Conservation (phyloP, 306 rosid species). For the Casuarina equisetifolia region DNA sequence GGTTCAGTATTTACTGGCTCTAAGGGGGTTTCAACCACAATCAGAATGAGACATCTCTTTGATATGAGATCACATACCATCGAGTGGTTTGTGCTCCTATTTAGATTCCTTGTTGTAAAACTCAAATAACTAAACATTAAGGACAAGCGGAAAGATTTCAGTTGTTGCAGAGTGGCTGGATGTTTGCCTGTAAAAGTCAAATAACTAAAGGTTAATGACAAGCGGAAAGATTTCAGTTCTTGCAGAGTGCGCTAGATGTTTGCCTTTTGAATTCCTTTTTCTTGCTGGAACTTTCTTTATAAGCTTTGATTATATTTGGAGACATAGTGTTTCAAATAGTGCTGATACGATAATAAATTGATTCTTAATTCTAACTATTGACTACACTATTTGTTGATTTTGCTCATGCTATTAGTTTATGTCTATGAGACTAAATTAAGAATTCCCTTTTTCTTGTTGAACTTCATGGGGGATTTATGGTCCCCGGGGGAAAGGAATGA, state of each 20-base stretch:
- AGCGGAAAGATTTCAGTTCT: not conserved
- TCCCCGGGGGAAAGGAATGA: not conserved
- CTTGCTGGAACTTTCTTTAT: not conserved
- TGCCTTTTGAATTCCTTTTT: not conserved
- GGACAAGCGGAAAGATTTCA: not conserved
- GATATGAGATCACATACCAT: not conserved
- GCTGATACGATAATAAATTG: not conserved
- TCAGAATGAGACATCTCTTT: not conserved
- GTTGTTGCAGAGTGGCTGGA: not conserved
- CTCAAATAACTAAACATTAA: not conserved
- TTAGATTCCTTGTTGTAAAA: not conserved
- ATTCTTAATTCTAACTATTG: not conserved
- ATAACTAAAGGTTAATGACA: not conserved
- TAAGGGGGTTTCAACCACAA: not conserved
- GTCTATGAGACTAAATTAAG: not conserved
- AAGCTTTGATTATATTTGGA: not conserved
- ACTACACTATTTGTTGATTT: not conserved
- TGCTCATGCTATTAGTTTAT: not conserved
- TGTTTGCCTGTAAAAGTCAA: not conserved
- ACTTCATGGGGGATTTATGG: not conserved
- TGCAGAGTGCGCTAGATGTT: not conserved
- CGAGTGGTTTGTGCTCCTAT: not conserved
- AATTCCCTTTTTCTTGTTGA: not conserved
- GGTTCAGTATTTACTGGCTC: not conserved
- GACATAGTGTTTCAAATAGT: not conserved